Conservation (phyloP, 108 stramenopile species). For the Seminavis robusta region DNA sequence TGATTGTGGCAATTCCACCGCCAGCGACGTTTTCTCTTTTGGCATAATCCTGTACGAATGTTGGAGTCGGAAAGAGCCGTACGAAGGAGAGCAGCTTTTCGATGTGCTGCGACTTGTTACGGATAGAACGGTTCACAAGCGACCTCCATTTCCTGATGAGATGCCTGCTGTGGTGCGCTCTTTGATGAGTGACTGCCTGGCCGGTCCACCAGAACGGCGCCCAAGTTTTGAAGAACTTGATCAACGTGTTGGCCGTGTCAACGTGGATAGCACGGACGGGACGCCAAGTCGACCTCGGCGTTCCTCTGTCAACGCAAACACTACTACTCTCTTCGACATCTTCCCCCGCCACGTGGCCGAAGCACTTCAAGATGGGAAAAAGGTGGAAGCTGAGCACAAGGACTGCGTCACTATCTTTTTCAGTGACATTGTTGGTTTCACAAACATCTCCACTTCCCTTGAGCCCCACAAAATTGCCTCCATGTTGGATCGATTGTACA, state of each 20-base stretch:
- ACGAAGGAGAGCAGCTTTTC: constrained; percentile 38
- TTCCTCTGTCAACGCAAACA: no score
- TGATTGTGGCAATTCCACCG: constrained; percentile 35
- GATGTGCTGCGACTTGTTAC: constrained; percentile 29
- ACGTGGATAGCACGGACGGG: no score
- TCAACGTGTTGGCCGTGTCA: constrained; percentile 24
- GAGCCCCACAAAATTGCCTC: constrained; percentile 50
- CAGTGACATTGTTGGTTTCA: constrained; percentile 79
- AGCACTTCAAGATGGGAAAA: constrained; percentile 30
- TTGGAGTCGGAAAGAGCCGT: constrained; percentile 47
- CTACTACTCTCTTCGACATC: constrained; percentile 20
- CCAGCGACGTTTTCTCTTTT: constrained; percentile 61
- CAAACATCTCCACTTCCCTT: constrained; percentile 37
- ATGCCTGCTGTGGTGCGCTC: constrained; percentile 14
- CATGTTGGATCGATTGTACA: constrained; percentile 70
- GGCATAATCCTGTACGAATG: constrained; percentile 47
- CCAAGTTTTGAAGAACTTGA: constrained; percentile 48
- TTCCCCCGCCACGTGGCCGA: constrained; percentile 60
- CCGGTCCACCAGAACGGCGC: constrained; percentile 4
- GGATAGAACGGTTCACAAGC: constrained; percentile 38
- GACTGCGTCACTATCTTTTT: constrained; percentile 75
- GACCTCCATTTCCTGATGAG: constrained; percentile 34
- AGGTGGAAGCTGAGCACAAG: constrained; percentile 37
- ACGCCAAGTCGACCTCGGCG: background rate
- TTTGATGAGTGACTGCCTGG: constrained; percentile 10